Percentiles rank a stretch among this genome's conserved stretches.
These are phyloP conservation scores for Paracoccidioides brasiliensis DNA, from an alignment of 2,329 filamentous ascomycete genomes.

Conservation along the genomic window DNA sequence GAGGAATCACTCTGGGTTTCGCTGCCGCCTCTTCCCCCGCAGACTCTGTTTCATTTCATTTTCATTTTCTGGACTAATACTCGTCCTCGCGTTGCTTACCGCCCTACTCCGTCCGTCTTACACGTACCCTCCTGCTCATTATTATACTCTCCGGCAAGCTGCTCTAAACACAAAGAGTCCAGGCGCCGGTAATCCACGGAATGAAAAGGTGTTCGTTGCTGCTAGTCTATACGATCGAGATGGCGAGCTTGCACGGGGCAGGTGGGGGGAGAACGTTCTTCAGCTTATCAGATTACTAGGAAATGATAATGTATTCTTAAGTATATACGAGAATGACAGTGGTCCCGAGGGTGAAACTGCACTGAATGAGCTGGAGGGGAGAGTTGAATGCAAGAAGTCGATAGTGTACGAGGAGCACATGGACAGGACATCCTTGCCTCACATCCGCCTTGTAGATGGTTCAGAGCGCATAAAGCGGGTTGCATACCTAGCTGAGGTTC, in stretches of 20 bases:
- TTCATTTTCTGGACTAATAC: conserved; percentile 17
- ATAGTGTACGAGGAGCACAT: conserved; percentile 51
- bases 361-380: conserved; percentile 40
- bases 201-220: conserved; percentile 61
- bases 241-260: conserved; percentile 47
- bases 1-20: neutral
- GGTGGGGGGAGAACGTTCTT: conserved; percentile 50
- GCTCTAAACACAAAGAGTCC: conserved; percentile 19
- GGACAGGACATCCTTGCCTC: conserved; percentile 43
- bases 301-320: conserved; percentile 54
- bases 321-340: conserved; percentile 61
- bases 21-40: conserved; percentile 19
- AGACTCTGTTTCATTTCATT: conserved; percentile 21
- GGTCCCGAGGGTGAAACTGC: conserved; percentile 43
- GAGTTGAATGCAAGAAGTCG: conserved; percentile 36
- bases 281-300: conserved; percentile 54
- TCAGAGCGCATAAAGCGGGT: conserved; percentile 56
- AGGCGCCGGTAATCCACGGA: conserved; percentile 38
- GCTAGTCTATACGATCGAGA: conserved; percentile 55
- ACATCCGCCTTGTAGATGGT: conserved; percentile 50
- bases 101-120: conserved; percentile 44
- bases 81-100: conserved; percentile 28
- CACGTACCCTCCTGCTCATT: conserved; percentile 41
- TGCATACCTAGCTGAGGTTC: conserved; percentile 57
- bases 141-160: conserved; percentile 26